phyloP scores from a whole-genome alignment of 2,329 filamentous ascomycete species.

The Basipetospora chlamydospora region DNA sequence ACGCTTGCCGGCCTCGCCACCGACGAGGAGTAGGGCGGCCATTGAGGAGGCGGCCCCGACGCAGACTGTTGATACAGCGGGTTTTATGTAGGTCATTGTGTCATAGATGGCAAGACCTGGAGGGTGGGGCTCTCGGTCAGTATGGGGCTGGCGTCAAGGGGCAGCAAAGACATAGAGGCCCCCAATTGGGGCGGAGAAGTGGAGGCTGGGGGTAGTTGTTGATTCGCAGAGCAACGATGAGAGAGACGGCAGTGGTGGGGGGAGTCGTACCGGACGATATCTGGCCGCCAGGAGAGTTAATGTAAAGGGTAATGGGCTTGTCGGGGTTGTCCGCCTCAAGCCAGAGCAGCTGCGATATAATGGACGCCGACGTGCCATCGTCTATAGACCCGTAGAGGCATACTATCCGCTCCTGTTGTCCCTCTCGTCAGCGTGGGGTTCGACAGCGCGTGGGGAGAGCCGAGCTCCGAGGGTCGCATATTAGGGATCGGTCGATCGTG shows the following conservation, averaged over 20 bases:
- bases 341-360: slow-evolving; percentile 92
- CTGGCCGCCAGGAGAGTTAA: slow-evolving; percentile 88
- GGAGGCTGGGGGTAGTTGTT: background rate
- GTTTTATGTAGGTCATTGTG: slow-evolving; percentile 93
- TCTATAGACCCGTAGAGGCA: slow-evolving; percentile 87
- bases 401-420: slow-evolving; percentile 82
- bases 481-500: too few species aligned
- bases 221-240: background rate
- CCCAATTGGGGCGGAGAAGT: background rate
- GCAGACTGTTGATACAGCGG: slow-evolving; percentile 87
- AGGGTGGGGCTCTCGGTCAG: too few species aligned
- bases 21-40: slow-evolving; percentile 78
- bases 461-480: too few species aligned
- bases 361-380: slow-evolving; percentile 78
- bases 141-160: too few species aligned
- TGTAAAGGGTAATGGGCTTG: slow-evolving; percentile 94
- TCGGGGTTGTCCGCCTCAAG: slow-evolving; percentile 93
- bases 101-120: slow-evolving; percentile 79
- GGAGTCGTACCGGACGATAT: slow-evolving; percentile 49
- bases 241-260: background rate
- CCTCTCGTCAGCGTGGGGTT: too few species aligned
- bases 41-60: slow-evolving; percentile 90
- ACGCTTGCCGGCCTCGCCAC: slow-evolving; percentile 70
- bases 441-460: too few species aligned
- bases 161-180: too few species aligned